Conservation (phyloP, 163 green algal genomes). For the Botryococcus braunii region DNA sequence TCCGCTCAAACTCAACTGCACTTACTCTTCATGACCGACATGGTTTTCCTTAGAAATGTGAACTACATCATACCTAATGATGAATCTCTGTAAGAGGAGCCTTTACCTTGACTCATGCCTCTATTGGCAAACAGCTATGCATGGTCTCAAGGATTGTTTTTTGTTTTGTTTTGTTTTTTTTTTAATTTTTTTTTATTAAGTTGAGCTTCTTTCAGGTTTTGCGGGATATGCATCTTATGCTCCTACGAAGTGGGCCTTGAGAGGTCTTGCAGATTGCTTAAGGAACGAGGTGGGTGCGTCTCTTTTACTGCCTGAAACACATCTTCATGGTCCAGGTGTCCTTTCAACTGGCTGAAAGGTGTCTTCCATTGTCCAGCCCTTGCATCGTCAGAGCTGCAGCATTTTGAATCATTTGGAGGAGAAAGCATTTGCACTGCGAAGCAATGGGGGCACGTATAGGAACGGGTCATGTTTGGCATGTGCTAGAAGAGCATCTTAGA, state of each 20-base stretch:
- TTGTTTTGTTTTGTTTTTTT: neutral
- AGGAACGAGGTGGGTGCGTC: constrained; percentile 78
- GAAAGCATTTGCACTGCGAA: too few relatives aligned
- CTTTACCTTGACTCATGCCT: neutral
- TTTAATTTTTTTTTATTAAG: neutral
- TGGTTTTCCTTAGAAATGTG: neutral
- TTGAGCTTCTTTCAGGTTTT: constrained; percentile 42
- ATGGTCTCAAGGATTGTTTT: neutral
- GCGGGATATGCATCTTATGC: constrained; percentile 68
- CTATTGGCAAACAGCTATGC: neutral
- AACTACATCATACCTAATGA: neutral
- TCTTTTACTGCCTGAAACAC: too few relatives aligned
- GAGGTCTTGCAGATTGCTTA: constrained; percentile 75
- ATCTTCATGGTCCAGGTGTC: too few relatives aligned
- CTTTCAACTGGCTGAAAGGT: too few relatives aligned
- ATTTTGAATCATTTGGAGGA: too few relatives aligned
- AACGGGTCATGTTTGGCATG: too few relatives aligned
- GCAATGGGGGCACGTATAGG: too few relatives aligned
- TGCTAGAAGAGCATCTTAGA: too few relatives aligned
- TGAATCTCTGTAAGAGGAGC: neutral
- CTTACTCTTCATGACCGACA: neutral
- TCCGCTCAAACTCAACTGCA: neutral
- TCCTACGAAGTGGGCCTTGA: constrained; percentile 77
- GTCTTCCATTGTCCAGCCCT: too few relatives aligned
- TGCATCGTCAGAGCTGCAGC: too few relatives aligned